Evolutionary conservation across 805 yeast genomes (phyloP).

Genomic region (Wickerhamiella kazuoi): DNA sequence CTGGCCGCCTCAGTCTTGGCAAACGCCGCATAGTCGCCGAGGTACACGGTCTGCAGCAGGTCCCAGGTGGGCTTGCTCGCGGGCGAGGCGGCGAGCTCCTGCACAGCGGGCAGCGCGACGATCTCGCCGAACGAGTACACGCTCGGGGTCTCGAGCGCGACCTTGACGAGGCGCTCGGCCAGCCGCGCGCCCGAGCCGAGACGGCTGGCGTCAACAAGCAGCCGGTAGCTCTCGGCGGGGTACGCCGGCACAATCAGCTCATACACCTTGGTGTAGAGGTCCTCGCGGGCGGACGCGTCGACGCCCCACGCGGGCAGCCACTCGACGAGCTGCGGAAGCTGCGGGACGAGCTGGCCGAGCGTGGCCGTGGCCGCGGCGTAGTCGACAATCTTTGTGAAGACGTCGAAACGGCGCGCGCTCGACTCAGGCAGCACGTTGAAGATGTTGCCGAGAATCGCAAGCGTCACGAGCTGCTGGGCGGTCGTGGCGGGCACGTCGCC

Average conservation of each 20-base stretch:
- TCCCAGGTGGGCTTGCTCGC: constrained; percentile 14
- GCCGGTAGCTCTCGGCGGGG: constrained; percentile 6
- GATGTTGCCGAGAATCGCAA: constrained; percentile 23
- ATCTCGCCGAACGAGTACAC: constrained; percentile 19
- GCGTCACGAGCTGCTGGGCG: constrained; percentile 17
- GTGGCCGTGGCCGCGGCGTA: constrained; percentile 21
- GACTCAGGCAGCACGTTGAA: constrained; percentile 23
- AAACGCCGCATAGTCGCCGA: constrained; percentile 18
- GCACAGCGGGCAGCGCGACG: constrained; percentile 18
- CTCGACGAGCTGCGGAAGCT: constrained; percentile 21
- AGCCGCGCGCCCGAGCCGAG: constrained; percentile 4
- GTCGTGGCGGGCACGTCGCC: constrained; percentile 12
- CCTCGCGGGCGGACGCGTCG: constrained; percentile 13
- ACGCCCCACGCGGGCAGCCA: constrained; percentile 25
- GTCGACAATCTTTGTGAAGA: constrained; percentile 20
- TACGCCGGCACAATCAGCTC: constrained; percentile 7
- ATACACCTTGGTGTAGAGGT: constrained; percentile 16
- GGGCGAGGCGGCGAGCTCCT: constrained; percentile 10
- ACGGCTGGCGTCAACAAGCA: constrained; percentile 14
- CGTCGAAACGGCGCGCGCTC: constrained; percentile 17
- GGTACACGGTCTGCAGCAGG: constrained; percentile 16
- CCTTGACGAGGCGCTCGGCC: constrained; percentile 14
- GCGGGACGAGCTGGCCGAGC: constrained; percentile 20
- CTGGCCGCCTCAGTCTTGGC: constrained; percentile 2
- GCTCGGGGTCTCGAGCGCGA: constrained; percentile 13